Percentiles rank a stretch among this genome's conserved stretches.
Conservation (phyloP, 805 yeast species). For the Tetrapisispora phaffii region DNA sequence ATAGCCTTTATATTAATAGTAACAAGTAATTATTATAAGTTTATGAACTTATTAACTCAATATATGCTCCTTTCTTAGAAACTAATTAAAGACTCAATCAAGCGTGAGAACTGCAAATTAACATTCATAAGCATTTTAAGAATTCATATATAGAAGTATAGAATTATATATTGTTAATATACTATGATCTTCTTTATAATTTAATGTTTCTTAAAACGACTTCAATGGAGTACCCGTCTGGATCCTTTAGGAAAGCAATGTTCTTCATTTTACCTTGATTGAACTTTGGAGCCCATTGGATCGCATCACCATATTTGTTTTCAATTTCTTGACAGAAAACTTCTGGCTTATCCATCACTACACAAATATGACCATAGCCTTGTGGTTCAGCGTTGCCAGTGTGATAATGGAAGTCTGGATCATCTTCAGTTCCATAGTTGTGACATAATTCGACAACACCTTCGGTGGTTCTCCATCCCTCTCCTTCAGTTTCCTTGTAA, state of each 20-base stretch:
- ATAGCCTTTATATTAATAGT: slow-evolving; percentile 1
- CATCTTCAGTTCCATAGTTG: slow-evolving; percentile 91
- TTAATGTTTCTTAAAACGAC: slow-evolving; percentile 38
- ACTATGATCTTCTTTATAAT: neutral
- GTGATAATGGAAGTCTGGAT: slow-evolving; percentile 66
- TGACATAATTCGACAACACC: slow-evolving; percentile 83
- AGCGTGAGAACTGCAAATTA: too few relatives aligned
- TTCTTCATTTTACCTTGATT: slow-evolving; percentile 46
- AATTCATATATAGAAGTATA: too few relatives aligned
- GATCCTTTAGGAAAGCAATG: slow-evolving; percentile 73
- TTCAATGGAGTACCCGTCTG: slow-evolving; percentile 84
- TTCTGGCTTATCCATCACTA: slow-evolving; percentile 53
- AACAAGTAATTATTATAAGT: neutral
- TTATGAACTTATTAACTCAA: neutral
- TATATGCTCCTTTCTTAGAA: too few relatives aligned
- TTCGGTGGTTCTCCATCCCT: slow-evolving; percentile 39
- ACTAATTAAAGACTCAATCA: too few relatives aligned
- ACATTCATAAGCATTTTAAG: too few relatives aligned
- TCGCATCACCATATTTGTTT: slow-evolving; percentile 35
- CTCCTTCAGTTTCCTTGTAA: slow-evolving; percentile 39
- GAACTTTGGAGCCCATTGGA: slow-evolving; percentile 52
- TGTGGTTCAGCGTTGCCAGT: slow-evolving; percentile 69
- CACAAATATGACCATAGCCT: slow-evolving; percentile 83
- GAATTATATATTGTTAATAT: too few relatives aligned
- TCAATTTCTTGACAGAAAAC: slow-evolving; percentile 38